Conservation (phyloP, 1,139 yeast species). For the Yamadazyma membranifaciens region DNA sequence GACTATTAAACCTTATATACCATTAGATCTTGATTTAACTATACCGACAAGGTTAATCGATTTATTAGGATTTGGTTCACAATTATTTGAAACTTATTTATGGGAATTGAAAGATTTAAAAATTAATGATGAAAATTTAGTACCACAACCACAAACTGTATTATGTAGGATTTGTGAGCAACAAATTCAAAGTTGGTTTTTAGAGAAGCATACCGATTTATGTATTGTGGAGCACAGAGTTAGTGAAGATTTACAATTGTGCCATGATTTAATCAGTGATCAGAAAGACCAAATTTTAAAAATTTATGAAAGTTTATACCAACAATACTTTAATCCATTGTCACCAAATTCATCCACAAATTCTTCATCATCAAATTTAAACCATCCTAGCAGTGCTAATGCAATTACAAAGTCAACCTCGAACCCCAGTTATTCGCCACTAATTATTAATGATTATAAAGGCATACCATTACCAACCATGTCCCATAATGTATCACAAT, state of each 20-base stretch:
- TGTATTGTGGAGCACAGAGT: conserved; percentile 85
- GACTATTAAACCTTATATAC: conserved; percentile 79
- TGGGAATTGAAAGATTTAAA: conserved; percentile 59
- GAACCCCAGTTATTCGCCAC: conserved; percentile 1
- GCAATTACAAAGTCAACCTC: background rate
- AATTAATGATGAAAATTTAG: conserved; percentile 57
- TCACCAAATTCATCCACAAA: conserved; percentile 7
- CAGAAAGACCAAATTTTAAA: conserved; percentile 56
- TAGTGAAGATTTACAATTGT: conserved; percentile 71
- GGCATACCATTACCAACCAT: conserved; percentile 53
- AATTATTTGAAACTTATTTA: conserved; percentile 75
- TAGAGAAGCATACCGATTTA: conserved; percentile 85
- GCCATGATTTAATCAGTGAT: conserved; percentile 77
- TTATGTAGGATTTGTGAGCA: conserved; percentile 92
- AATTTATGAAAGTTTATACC: conserved; percentile 41
- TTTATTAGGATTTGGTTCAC: conserved; percentile 85
- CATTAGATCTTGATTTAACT: conserved; percentile 60
- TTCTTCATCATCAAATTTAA: conserved; percentile 8
- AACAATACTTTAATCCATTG: conserved; percentile 14
- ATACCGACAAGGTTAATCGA: conserved; percentile 67
- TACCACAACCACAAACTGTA: conserved; percentile 76
- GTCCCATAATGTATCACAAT: conserved; percentile 7
- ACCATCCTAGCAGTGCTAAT: background rate
- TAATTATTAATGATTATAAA: conserved; percentile 49
- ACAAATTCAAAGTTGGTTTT: conserved; percentile 94